Conservation (phyloP, 139 green algal genomes). For the Chlorella vulgaris region DNA sequence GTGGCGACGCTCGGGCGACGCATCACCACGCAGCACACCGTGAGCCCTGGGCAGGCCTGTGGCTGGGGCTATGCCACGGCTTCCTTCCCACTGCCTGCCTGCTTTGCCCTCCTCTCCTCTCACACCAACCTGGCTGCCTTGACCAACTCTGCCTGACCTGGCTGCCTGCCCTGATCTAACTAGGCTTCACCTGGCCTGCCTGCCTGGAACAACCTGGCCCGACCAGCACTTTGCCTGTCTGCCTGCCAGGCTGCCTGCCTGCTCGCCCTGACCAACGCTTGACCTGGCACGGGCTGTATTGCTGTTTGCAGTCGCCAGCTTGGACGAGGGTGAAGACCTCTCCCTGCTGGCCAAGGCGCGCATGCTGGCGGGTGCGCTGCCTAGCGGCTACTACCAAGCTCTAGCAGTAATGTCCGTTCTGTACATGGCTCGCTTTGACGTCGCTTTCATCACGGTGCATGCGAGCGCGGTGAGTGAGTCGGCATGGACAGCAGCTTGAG, state of each 20-base stretch:
- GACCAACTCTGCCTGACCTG: no score
- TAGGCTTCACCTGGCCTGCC: no score
- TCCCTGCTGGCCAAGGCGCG: constrained; percentile 31
- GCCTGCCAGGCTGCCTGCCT: no score
- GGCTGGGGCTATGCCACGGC: no score
- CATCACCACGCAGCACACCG: background rate
- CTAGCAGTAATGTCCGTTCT: constrained; percentile 72
- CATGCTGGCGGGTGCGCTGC: constrained; percentile 62
- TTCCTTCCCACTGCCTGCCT: no score
- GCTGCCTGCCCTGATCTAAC: no score
- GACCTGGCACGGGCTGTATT: no score
- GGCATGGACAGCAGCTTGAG: background rate
- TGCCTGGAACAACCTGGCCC: no score
- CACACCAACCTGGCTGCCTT: no score
- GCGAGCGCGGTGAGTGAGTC: constrained; percentile 61
- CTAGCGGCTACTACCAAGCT: constrained; percentile 83
- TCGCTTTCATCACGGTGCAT: constrained; percentile 76
- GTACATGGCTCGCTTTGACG: constrained; percentile 87
- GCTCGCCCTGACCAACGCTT: no score
- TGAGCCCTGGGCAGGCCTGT: background rate
- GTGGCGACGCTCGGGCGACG: background rate
- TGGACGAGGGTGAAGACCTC: constrained; percentile 22
- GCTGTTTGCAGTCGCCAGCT: background rate
- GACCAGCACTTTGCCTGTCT: no score
- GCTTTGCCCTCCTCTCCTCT: no score